These are phyloP conservation scores for Pleurotus djamor DNA, from an alignment of 768 basidiomycete species.

Conservation along the genomic window DNA sequence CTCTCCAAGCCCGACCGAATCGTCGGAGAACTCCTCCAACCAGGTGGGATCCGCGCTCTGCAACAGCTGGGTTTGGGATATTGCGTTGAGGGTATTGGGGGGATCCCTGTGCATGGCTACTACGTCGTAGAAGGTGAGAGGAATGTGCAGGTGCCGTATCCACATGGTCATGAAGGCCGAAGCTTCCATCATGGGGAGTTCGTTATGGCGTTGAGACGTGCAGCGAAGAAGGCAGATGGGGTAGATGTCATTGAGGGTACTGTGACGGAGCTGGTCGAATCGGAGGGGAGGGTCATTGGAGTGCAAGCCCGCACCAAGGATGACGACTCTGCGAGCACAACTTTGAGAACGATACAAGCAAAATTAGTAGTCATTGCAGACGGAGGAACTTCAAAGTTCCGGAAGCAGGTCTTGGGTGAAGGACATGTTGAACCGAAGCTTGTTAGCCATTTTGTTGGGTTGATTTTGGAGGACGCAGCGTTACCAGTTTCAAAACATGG, in stretches of 20 bases:
- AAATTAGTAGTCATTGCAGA: conserved; percentile 88
- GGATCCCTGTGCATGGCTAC: conserved; percentile 82
- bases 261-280: conserved; percentile 72
- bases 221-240: conserved; percentile 53
- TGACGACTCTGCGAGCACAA: conserved; percentile 23
- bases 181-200: conserved; percentile 95
- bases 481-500: conserved; percentile 81
- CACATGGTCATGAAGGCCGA: conserved; percentile 65
- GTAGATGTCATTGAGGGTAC: conserved; percentile 90
- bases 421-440: conserved; percentile 47
- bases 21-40: conserved; percentile 97
- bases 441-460: conserved; percentile 82
- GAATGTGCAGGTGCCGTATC: conserved; percentile 89
- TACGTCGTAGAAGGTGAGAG: conserved; percentile 68
- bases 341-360: conserved; percentile 47
- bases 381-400: conserved; percentile 94
- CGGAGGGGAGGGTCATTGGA: conserved; percentile 55
- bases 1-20: conserved; percentile 95
- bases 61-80: conserved; percentile 72
- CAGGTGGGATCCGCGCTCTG: conserved; percentile 81
- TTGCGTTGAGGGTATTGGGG: conserved; percentile 83
- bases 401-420: conserved; percentile 59
- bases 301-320: conserved; percentile 54
- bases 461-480: conserved; percentile 72
- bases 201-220: conserved; percentile 72